phyloP scores from a whole-genome alignment of 108 stramenopile genomes.

The Mediolabrus comicus region DNA sequence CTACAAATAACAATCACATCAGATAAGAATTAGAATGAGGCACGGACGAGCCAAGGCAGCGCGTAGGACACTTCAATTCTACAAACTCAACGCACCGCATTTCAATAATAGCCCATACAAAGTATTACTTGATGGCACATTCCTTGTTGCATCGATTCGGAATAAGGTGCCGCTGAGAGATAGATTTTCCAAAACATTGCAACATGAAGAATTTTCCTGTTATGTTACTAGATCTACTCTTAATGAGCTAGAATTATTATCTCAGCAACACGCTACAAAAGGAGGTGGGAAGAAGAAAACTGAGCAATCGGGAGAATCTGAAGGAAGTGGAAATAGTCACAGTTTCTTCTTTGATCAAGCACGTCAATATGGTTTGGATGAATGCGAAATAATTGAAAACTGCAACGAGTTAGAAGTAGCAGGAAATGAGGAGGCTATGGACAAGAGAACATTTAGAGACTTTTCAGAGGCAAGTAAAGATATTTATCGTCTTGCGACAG shows the following conservation, averaged over 20 bases:
- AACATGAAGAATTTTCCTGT: constrained; percentile 34
- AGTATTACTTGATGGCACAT: constrained; percentile 75
- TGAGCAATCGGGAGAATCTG: not conserved
- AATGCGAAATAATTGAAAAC: constrained; percentile 55
- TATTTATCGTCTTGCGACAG: constrained; percentile 33
- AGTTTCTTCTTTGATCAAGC: constrained; percentile 30
- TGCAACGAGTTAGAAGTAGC: constrained; percentile 7
- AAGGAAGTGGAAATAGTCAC: not conserved
- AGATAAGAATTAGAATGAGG: constrained; percentile 54
- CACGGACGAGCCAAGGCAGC: constrained; percentile 85
- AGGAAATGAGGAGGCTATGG: constrained; percentile 15
- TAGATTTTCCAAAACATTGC: constrained; percentile 50
- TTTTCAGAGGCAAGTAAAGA: constrained; percentile 45
- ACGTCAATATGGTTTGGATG: constrained; percentile 55
- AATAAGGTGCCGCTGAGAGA: constrained; percentile 61
- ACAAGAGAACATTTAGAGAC: constrained; percentile 20
- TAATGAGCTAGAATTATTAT: constrained; percentile 44
- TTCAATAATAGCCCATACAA: constrained; percentile 63
- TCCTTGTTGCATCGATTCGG: constrained; percentile 65
- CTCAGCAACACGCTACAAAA: constrained; percentile 3
- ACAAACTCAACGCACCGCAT: constrained; percentile 62
- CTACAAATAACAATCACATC: not conserved
- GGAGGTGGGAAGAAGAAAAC: constrained; percentile 8
- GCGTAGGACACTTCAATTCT: constrained; percentile 80
- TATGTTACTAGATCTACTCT: constrained; percentile 52